Conservation (phyloP, 306 rosid species). For the Phaseolus lunatus region DNA sequence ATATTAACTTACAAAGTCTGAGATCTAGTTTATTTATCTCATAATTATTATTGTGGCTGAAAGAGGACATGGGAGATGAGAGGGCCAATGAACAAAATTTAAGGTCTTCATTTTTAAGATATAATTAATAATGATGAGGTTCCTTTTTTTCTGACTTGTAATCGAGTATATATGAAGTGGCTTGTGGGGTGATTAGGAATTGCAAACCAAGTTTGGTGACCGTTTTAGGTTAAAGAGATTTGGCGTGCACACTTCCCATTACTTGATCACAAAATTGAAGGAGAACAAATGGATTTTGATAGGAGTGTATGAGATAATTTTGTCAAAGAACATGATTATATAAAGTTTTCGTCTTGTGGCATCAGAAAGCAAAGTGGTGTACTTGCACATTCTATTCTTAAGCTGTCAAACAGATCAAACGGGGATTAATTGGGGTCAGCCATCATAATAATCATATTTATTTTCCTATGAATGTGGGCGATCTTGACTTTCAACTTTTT, state of each 20-base stretch:
- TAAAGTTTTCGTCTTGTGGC: neutral
- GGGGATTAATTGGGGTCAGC: slow-evolving; percentile 2
- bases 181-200: slow-evolving; percentile 39
- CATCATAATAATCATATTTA: neutral
- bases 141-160: slow-evolving; percentile 21
- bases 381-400: neutral
- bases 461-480: slow-evolving; percentile 28
- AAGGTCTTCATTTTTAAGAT: slow-evolving; percentile 13
- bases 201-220: slow-evolving; percentile 38
- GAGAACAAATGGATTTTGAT: neutral
- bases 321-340: neutral
- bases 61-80: slow-evolving; percentile 34
- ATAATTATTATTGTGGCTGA: slow-evolving; percentile 23
- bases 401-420: slow-evolving; percentile 11
- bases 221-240: slow-evolving; percentile 32
- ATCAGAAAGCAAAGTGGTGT: neutral
- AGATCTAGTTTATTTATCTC: slow-evolving; percentile 14
- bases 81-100: slow-evolving; percentile 13
- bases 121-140: neutral
- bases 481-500: slow-evolving; percentile 38
- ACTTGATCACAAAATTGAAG: slow-evolving; percentile 13
- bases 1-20: neutral
- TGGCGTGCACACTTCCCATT: slow-evolving; percentile 17
- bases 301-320: neutral
- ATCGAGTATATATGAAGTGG: slow-evolving; percentile 32